Evolutionary conservation across 2,329 filamentous ascomycete species (phyloP).

Genomic region (Diaporthe nobilis): DNA sequence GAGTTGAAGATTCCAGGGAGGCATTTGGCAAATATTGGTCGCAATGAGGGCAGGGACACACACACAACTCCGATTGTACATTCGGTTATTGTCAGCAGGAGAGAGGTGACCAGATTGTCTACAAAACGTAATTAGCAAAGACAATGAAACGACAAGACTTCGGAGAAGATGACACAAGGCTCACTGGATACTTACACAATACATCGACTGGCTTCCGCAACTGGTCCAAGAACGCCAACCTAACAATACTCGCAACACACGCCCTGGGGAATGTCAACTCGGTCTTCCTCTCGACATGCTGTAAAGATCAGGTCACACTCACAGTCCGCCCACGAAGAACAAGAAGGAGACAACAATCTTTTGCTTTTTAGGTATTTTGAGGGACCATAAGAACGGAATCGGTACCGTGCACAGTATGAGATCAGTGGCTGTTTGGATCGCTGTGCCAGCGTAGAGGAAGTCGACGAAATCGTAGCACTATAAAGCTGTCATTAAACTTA

Average conservation of each 20-base stretch:
- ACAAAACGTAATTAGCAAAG: background rate
- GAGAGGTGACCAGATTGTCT: slow-evolving; percentile 7
- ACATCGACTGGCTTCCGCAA: slow-evolving; percentile 1
- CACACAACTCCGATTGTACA: slow-evolving; percentile 25
- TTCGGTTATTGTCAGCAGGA: slow-evolving; percentile 8
- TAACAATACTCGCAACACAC: slow-evolving; percentile 1
- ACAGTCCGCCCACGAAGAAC: slow-evolving; percentile 15
- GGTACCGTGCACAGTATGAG: slow-evolving; percentile 2
- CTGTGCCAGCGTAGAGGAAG: background rate
- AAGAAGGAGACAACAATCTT: slow-evolving; percentile 11
- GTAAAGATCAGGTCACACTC: background rate
- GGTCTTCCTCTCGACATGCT: background rate
- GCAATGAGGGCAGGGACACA: slow-evolving; percentile 4
- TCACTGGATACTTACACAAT: background rate
- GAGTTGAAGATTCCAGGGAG: slow-evolving; percentile 1
- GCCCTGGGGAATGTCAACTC: background rate
- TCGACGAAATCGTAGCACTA: slow-evolving; percentile 11
- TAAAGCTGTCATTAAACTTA: background rate
- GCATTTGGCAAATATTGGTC: slow-evolving; percentile 12
- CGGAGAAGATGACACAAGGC: background rate
- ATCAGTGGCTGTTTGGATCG: background rate
- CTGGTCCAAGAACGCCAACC: background rate
- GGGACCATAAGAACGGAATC: background rate
- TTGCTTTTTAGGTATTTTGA: slow-evolving; percentile 11
- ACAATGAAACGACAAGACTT: too few relatives aligned